A percentile compares a stretch with the other conserved stretches of the same genome.
Evolutionary conservation across 306 rosid species (phyloP).

Genomic region (Medicago truncatula): MtrunA17r5.0-ANR NC_053045.1:55392501-55393000

Average conservation of each 20-base stretch:
- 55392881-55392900: too few relatives aligned
- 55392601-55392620: conserved; percentile 23
- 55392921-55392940: too few relatives aligned
- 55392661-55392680: conserved; percentile 31
- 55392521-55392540: conserved; percentile 36
- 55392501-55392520: conserved; percentile 27
- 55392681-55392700: conserved; percentile 31
- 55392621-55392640: conserved; percentile 20
- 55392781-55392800: conserved; percentile 91
- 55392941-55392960: not conserved
- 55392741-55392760: conserved; percentile 82
- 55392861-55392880: not conserved
- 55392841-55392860: not conserved
- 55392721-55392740: conserved; percentile 54
- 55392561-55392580: conserved; percentile 12
- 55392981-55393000: not conserved
- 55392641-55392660: conserved; percentile 29
- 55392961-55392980: not conserved
- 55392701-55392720: conserved; percentile 29
- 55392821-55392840: conserved; percentile 15
- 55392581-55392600: conserved; percentile 32
- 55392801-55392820: conserved; percentile 74
- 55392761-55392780: conserved; percentile 80
- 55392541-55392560: conserved; percentile 42
- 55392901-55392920: too few relatives aligned